Evolutionary conservation across 2,329 filamentous ascomycete genomes (phyloP), one percentile per base, ranked within the genome.

Genomic region (Akanthomyces lecanii): DNA sequence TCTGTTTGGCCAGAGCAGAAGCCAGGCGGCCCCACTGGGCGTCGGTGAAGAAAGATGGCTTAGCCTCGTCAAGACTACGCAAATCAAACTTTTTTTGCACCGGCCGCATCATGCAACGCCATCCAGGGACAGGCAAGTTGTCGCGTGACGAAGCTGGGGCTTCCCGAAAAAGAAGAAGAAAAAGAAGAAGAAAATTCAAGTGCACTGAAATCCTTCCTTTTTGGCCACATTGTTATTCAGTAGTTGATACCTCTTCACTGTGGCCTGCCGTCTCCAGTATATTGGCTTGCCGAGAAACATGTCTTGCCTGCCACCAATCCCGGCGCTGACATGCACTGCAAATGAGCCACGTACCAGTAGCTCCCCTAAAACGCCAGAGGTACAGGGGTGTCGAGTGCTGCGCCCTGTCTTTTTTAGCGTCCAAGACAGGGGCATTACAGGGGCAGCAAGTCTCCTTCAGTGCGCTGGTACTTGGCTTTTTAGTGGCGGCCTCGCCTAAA

Each of bases 41-140:
- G 18, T 62, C 52, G 60, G 60, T 62, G 51, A 55, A 30, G 51
- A 62, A 62, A 33, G 25, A 44, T 14, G 52, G 51, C 33, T 61
- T 62, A 57, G 61, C 52, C 45, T 47, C 33, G n/a, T 30, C 18
- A 21, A 14, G 4, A 18, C 6, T 25, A 30, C 53, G 28, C 21
- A 30, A 57, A 57, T 25, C 30, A 48, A 33, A 50, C 30, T 58
- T 58, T 58, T 42, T 8, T 47, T 47, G 28, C 14, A 18, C 33
- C 8, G 10, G 7, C 33, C 33, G 33, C 33, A 36, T 36, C 33
- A 14, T 23, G 50, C 30, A 38, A n/a, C 48, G 25, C 28, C 16
- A 33, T 33, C 11, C 28, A 42, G 28, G 33, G 14, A 42, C 2
- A 28, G 53, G 61, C 57, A 61, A 57, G 10, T 33, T 57, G 61